Base-by-base conservation (phyloP, 2,329 filamentous ascomycete species). In the Scedosporium minutisporum region DNA sequence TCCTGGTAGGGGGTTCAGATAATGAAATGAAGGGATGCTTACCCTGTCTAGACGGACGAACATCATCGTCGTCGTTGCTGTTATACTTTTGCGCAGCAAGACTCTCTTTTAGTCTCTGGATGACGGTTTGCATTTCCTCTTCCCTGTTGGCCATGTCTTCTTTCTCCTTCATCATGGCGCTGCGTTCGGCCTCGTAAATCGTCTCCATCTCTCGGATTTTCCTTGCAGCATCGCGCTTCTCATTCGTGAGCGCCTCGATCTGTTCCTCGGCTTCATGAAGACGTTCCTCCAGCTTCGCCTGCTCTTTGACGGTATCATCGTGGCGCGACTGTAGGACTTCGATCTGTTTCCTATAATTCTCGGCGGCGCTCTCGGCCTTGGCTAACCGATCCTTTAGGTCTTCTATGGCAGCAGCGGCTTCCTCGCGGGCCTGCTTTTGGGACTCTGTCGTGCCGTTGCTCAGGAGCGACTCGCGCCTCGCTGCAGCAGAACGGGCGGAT, bases 191-290 rank as follows among this genome's bases (percentile, higher is more conserved):
- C 74, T 97, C 93, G 73, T 96, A 96, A 66, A 96, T 93, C 66
- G 87, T 87, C 75, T 97, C 93, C 78, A 97, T 87, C 73, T 99
- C 95, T 66, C 93, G 86, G 71, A 91, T 90, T 74, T 96, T 89
- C 66, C 92, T 85, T 33, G 87, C 85, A 62, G 88, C 82, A 68
- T 97, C 93, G 68, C 90, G 86, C 77, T 95, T 93, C 70, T 96
- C 91, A 69, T 90, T 92, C 70, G 87, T 86, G 62, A 97, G 80
- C 6, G 83, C 79, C 74, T 96, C 92, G 64, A 93, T 84, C 70
- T 88, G 87, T 73, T 93, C 90, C 65, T 95, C 92, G 70, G 86
- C 87, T 74, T 96, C 93, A 72, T 97, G 93, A 57, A 89, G 81
- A 66, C 86, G 87, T 73, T 97, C 93, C 74, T 99, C 95, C 42